These are phyloP conservation scores for Themeda triandra DNA, from an alignment of 176 grass and related monocot genomes.

Conservation along the genomic window DNA sequence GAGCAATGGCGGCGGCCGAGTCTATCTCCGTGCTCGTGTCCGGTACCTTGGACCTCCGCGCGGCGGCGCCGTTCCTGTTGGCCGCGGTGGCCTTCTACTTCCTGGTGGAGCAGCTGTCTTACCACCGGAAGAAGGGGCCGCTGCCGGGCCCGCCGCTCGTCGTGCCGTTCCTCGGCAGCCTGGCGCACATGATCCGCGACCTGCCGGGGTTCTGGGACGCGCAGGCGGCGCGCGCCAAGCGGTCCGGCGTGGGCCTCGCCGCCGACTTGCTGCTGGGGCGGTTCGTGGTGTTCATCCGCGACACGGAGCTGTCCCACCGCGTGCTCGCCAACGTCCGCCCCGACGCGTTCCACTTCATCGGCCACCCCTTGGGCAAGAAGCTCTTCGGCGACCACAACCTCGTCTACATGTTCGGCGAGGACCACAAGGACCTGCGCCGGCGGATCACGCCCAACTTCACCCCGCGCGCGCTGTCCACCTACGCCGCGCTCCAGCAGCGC, in stretches of 20 bases:
- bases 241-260: constrained; percentile 54
- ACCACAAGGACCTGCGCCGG: constrained; percentile 80
- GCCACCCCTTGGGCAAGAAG: too few relatives aligned
- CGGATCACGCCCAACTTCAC: constrained; percentile 81
- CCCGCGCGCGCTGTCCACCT: constrained; percentile 64
- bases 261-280: constrained; percentile 65
- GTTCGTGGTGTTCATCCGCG: constrained; percentile 75
- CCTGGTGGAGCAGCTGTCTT: constrained; percentile 65
- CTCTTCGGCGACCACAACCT: too few relatives aligned
- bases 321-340: too few relatives aligned
- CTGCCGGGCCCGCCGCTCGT: constrained; percentile 54
- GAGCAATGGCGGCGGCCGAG: constrained; percentile 1
- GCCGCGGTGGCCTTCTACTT: constrained; percentile 29
- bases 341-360: too few relatives aligned
- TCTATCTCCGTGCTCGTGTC: neutral
- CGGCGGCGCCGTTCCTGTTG: constrained; percentile 41
- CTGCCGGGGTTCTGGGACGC: constrained; percentile 59
- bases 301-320: too few relatives aligned
- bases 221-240: constrained; percentile 47
- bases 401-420: too few relatives aligned
- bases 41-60: constrained; percentile 8
- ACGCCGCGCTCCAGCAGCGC: constrained; percentile 66
- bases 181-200: constrained; percentile 47
- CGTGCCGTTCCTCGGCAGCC: constrained; percentile 66
- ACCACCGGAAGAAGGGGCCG: constrained; percentile 70